These are phyloP conservation scores for Mycena olivaceomarginata DNA, from an alignment of 768 basidiomycete species.

Conservation along the genomic window DNA sequence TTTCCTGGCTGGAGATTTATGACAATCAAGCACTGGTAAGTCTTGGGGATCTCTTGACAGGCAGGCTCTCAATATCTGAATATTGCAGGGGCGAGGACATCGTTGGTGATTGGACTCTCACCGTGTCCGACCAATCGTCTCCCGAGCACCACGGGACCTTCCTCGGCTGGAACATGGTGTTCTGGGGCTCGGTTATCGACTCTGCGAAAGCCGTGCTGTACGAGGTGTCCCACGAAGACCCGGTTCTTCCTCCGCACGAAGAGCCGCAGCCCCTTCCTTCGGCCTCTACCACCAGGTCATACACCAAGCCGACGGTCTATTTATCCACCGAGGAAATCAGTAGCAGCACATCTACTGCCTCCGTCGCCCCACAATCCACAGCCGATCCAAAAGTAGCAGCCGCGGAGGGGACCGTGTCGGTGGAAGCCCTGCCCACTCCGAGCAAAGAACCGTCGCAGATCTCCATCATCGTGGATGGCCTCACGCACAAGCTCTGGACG, in stretches of 20 bases:
- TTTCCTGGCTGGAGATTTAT: slow-evolving; percentile 99
- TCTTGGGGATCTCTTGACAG: slow-evolving; percentile 32
- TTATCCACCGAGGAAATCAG: slow-evolving; percentile 88
- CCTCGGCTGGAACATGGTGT: slow-evolving; percentile 95
- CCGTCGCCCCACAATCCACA: slow-evolving; percentile 46
- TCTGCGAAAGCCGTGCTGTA: slow-evolving; percentile 79
- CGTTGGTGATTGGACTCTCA: slow-evolving; percentile 92
- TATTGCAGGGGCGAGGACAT: slow-evolving; percentile 91
- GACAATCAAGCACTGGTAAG: slow-evolving; percentile 97
- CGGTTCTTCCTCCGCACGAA: slow-evolving; percentile 68
- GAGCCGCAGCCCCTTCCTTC: slow-evolving; percentile 59
- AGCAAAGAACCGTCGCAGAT: slow-evolving; percentile 30
- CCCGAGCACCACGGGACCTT: slow-evolving; percentile 77
- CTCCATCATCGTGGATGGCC: slow-evolving; percentile 23
- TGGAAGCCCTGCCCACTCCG: slow-evolving; percentile 16
- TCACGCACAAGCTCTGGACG: slow-evolving; percentile 19
- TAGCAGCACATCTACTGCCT: slow-evolving; percentile 79
- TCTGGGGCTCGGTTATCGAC: slow-evolving; percentile 96
- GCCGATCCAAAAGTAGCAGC: slow-evolving; percentile 1
- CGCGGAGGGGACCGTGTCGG: background rate
- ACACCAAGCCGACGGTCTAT: slow-evolving; percentile 89
- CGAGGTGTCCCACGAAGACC: slow-evolving; percentile 72
- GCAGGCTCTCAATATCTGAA: background rate
- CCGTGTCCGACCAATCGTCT: slow-evolving; percentile 86
- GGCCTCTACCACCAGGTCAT: slow-evolving; percentile 72